phyloP scores from a whole-genome alignment of 257 asterid species.

The Petunia axillaris region DNA sequence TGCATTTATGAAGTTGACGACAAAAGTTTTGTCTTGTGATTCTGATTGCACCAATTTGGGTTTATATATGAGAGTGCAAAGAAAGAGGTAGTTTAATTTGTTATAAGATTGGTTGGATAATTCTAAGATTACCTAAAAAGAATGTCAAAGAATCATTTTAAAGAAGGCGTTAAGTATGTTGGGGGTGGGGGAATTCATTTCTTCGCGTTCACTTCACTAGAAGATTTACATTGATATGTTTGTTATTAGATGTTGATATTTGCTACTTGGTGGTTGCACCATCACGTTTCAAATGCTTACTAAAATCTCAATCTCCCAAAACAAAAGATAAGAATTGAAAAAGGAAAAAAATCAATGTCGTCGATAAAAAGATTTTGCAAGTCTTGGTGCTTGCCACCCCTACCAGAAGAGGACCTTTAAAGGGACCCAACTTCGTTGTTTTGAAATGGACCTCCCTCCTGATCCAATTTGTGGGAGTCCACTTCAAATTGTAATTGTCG shows the following conservation, averaged over 20 bases:
- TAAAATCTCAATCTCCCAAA: not conserved
- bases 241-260: constrained; percentile 70
- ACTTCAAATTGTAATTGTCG: not conserved
- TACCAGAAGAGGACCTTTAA: constrained; percentile 30
- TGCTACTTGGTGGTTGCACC: constrained; percentile 55
- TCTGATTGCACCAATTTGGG: constrained; percentile 1
- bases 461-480: not conserved
- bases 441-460: constrained; percentile 40
- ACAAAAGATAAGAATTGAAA: not conserved
- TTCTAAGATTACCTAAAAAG: constrained; percentile 25
- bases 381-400: not conserved
- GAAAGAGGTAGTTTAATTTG: constrained; percentile 26
- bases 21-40: not conserved
- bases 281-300: constrained; percentile 35
- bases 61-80: not conserved
- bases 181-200: constrained; percentile 48
- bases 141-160: constrained; percentile 29
- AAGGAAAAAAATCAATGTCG: not conserved
- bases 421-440: constrained; percentile 26
- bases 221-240: constrained; percentile 29
- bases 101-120: constrained; percentile 20
- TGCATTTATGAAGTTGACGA: constrained; percentile 2
- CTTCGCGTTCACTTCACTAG: constrained; percentile 95
- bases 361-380: constrained; percentile 15
- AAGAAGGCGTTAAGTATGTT: constrained; percentile 22